phyloP scores from a whole-genome alignment of 768 basidiomycete genomes.

The Suillus subluteus region DNA sequence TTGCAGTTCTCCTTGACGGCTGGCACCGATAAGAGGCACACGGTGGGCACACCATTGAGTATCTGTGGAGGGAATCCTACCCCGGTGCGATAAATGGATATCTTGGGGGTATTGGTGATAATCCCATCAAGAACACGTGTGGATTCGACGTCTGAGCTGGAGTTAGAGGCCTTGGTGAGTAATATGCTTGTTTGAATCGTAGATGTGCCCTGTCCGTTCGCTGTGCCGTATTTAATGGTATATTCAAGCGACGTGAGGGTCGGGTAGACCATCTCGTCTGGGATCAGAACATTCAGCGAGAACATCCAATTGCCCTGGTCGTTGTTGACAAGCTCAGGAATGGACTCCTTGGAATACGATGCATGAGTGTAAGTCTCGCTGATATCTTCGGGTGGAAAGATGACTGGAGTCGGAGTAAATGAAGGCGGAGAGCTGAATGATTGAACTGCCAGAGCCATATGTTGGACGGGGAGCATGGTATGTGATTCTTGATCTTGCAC shows the following conservation, averaged over 20 bases:
- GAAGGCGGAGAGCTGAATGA: neutral
- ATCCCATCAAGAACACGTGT: neutral
- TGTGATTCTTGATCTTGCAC: neutral
- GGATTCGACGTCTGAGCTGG: neutral
- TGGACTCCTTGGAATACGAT: neutral
- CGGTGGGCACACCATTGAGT: neutral
- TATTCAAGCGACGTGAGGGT: neutral
- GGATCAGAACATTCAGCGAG: slow-evolving; percentile 3
- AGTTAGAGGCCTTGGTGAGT: neutral
- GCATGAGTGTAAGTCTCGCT: neutral
- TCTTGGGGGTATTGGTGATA: neutral
- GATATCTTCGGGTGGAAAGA: neutral
- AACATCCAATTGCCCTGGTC: neutral
- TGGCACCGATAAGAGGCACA: neutral
- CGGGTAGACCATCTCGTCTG: slow-evolving; percentile 1
- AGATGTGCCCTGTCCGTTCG: neutral
- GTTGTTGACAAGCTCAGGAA: neutral
- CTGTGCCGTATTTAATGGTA: neutral
- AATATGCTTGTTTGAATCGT: neutral
- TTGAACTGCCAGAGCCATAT: neutral
- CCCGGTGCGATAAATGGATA: neutral
- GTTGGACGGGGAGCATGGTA: neutral
- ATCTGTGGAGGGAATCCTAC: neutral
- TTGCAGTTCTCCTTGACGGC: neutral
- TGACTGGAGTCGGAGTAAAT: neutral